Evolutionary conservation across 805 yeast species (phyloP), one percentile per base, ranked within the genome.

Genomic region (Priceomyces haplophilus): DNA sequence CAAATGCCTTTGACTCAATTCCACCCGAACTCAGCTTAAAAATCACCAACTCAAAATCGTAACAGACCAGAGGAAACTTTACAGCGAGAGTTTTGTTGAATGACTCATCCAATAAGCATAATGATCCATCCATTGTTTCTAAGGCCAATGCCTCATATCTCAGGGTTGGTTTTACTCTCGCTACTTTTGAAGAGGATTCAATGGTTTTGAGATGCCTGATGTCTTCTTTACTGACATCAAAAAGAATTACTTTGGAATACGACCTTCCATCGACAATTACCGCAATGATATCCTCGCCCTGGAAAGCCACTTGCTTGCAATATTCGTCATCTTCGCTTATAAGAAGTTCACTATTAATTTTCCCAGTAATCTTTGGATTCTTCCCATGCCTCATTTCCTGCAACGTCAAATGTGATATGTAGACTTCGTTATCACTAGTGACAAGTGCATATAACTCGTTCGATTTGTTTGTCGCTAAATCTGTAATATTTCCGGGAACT

Each of bases 41-140:
- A 20, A 59, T 45, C 11, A 72, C 67, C 2, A 81, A 75, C 51
- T 78, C 79, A 40, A 64, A 54, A 29, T 71, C 84, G 41, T 76
- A 76, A 54, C 95, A 88, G 20, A 86, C 65, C 54, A 78, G 85
- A 1, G 91, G 90, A 48, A 89, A 81, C 44, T 72, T 70, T 2
- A 78, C 59, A 4, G 83, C 54, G 27, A 62, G 60, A 0, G 41
- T 55, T 49, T 46, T 62, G 61, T 21, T 59, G 56, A 10, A 54
- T 29, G 53, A 69, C 62, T 44, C 37, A 18, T 57, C 45, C 17
- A 82, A 44, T 43, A 67, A 66, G 49, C 65, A 66, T 3, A 87
- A 73, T 3, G 77, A 56, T 15, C 89, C 88, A 56, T 81, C 82
- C 29, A 83, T 72, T 1, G 83, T 73, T 59, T 88, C 82, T 49